Evolutionary conservation across 1,284 basidiomycete genomes (phyloP), one percentile per base, ranked within the genome.

Genomic region (Anthracocystis setariae): DNA sequence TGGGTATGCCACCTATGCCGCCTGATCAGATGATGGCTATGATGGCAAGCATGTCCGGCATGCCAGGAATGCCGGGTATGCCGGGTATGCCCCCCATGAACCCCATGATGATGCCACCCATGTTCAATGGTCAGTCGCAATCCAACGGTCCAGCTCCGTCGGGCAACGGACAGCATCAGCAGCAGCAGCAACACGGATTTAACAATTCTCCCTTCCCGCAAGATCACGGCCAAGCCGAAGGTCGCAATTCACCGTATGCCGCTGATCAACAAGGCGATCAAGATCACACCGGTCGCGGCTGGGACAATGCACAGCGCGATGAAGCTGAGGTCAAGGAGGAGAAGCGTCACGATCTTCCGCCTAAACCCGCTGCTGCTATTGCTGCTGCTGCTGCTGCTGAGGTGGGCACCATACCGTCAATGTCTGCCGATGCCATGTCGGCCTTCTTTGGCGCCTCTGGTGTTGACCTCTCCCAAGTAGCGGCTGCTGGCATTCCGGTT

Each of bases 21-120:
- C 58, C 70, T 5, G 71, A 72, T 29, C 76, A 77, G 47, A 73
- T 73, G 73, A 79, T 79, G 77, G 69, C 68, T 25, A 78, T 79
- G 76, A 74, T 77, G 71, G 75, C 65, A 12, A 65, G 68, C 44
- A 74, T 74, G 67, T 54, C 65, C 0, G 63, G 66, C 3, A 65
- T 68, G 62, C 57, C 63, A 3, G 55, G 48, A 0, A 71, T 72
- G 64, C 65, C 69, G 4, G 45, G 46, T 1, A 69, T 75, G 73
- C 63, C 62, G 2, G 51, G 51, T n/a, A 61, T 63, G 61, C 61
- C 48, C n/a, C 25, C 49, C 7, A 66, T 66, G 64, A 66, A 66
- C 32, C 38, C 40, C 8, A 55, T 64, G 50, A 71, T 72, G 69
- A 63, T 63, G 55, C 45, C 60, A 1, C 57, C 57, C 33, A 73